These are phyloP conservation scores for Capsicum baccatum DNA, from an alignment of 257 asterid genomes.

Conservation along the genomic window DNA sequence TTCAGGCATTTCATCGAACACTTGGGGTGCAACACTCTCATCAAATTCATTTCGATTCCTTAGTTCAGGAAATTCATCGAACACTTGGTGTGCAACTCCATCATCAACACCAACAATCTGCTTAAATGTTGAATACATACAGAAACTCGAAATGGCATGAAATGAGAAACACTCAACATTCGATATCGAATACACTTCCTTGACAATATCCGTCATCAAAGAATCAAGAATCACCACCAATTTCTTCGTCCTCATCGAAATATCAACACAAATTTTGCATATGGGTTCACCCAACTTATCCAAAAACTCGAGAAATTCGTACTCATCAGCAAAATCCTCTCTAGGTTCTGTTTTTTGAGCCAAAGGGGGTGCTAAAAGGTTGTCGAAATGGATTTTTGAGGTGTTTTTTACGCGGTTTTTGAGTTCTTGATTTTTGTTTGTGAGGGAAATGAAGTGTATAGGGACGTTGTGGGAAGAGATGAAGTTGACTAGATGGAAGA, in stretches of 20 bases:
- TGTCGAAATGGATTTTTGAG: background rate
- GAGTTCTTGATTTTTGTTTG: background rate
- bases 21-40: background rate
- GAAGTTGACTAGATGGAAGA: background rate
- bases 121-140: background rate
- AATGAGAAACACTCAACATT: background rate
- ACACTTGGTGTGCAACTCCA: too few species aligned
- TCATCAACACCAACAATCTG: background rate
- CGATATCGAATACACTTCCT: background rate
- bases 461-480: background rate
- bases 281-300: conserved; percentile 2
- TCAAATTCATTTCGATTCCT: background rate
- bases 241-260: background rate
- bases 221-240: background rate
- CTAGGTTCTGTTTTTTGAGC: background rate
- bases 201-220: background rate
- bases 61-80: too few species aligned
- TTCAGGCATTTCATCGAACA: background rate
- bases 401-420: background rate
- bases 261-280: background rate
- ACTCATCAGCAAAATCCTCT: background rate
- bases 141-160: background rate
- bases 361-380: background rate
- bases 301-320: background rate
- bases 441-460: background rate